These are phyloP conservation scores for Nicotiana tomentosiformis DNA, from an alignment of 257 asterid genomes.

Conservation along the genomic window DNA sequence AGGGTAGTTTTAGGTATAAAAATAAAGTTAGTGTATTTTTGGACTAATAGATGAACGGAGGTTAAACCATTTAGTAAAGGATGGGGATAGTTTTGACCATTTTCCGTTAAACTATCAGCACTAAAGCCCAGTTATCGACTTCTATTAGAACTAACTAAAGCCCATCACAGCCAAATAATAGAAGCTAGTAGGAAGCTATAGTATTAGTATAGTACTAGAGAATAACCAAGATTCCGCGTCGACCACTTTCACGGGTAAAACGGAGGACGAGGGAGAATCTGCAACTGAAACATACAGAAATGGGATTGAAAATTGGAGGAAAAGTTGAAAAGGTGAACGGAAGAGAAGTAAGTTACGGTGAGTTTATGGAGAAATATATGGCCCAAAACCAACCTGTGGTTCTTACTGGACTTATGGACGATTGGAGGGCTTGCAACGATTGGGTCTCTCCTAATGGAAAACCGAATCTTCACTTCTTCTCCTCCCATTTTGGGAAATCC, in stretches of 20 bases:
- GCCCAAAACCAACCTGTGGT: slow-evolving; percentile 63
- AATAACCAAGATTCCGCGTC: neutral
- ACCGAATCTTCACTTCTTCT: slow-evolving; percentile 64
- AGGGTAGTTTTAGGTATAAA: too few species aligned
- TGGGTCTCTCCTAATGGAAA: slow-evolving; percentile 65
- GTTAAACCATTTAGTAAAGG: too few species aligned
- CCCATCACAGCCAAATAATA: too few species aligned
- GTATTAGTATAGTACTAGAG: neutral
- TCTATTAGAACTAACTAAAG: too few species aligned
- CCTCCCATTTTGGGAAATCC: slow-evolving; percentile 65
- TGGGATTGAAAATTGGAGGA: slow-evolving; percentile 58
- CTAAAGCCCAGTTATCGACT: too few species aligned
- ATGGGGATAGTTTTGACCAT: too few species aligned
- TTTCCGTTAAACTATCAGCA: too few species aligned
- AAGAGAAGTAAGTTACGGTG: slow-evolving; percentile 45
- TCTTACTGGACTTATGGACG: slow-evolving; percentile 77
- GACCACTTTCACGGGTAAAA: neutral
- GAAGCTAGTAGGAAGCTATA: too few species aligned
- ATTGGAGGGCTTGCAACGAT: slow-evolving; percentile 75
- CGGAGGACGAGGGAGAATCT: neutral
- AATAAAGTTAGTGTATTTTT: too few species aligned
- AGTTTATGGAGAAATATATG: slow-evolving; percentile 53
- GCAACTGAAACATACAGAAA: slow-evolving; percentile 2
- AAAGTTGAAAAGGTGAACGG: slow-evolving; percentile 73
- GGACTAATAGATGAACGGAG: too few species aligned